These are phyloP conservation scores for Rhododendron henanense DNA, from an alignment of 148 eudicot genomes.

Conservation along the genomic window DNA sequence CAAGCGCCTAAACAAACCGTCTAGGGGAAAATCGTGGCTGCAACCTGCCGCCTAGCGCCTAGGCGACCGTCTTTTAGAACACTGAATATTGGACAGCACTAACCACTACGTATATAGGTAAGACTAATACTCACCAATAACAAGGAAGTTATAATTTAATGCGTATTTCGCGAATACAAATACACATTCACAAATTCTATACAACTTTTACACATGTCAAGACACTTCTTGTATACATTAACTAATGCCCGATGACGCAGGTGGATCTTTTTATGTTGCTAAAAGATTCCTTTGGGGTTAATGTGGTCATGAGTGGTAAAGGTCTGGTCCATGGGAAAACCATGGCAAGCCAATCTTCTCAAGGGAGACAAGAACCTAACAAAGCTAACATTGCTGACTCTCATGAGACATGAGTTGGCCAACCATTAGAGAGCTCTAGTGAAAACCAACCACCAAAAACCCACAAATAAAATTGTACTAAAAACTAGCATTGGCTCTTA, in stretches of 20 bases:
- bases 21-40: too few species aligned
- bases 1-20: too few species aligned
- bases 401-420: conserved; percentile 33
- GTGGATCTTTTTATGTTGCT: too few species aligned
- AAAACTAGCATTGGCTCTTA: not conserved
- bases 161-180: not conserved
- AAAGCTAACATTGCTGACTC: conserved; percentile 22
- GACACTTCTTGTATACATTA: not conserved
- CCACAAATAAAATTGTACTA: not conserved
- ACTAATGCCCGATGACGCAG: too few species aligned
- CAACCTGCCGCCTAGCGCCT: too few species aligned
- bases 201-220: not conserved
- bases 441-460: conserved; percentile 25
- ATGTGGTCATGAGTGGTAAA: not conserved
- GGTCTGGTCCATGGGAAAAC: not conserved
- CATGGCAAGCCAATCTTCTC: not conserved
- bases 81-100: too few species aligned
- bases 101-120: too few species aligned
- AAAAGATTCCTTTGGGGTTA: not conserved
- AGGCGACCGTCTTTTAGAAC: too few species aligned
- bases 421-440: conserved; percentile 34
- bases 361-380: conserved; percentile 14
- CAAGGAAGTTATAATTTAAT: too few species aligned
- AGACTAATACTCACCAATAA: not conserved
- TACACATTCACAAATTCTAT: not conserved